Conservation (phyloP, 306 rosid genomes). For the Crotalaria pallida region DNA sequence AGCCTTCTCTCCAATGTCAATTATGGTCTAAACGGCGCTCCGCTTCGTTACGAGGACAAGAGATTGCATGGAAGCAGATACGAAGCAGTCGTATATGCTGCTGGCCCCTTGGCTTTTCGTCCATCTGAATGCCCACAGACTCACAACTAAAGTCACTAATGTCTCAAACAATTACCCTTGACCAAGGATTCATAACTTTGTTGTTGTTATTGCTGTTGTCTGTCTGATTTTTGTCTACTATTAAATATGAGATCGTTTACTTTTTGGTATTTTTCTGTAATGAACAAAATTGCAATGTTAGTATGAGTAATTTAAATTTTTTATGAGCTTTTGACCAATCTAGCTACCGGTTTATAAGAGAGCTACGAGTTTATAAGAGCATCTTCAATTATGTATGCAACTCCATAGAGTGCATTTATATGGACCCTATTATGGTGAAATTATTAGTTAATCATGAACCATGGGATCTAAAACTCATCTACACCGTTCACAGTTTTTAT, state of each 20-base stretch:
- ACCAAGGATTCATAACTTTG: neutral
- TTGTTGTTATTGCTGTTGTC: neutral
- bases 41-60: conserved; percentile 70
- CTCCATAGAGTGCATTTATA: too few species aligned
- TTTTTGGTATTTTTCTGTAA: neutral
- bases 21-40: conserved; percentile 61
- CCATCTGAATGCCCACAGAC: conserved; percentile 49
- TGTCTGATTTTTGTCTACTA: neutral
- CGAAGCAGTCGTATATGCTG: conserved; percentile 66
- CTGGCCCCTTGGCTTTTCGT: conserved; percentile 88
- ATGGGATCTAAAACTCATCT: too few species aligned
- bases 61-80: conserved; percentile 47
- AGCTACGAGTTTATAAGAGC: too few species aligned
- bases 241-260: neutral
- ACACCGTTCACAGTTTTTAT: too few species aligned
- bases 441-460: too few species aligned
- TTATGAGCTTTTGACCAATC: neutral
- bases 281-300: conserved; percentile 23
- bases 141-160: conserved; percentile 15
- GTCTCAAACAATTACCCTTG: neutral
- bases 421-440: too few species aligned
- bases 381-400: too few species aligned
- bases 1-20: conserved; percentile 62
- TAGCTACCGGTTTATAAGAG: neutral
- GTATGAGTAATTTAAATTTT: neutral